A percentile compares a stretch with the other conserved stretches of the same genome.
Conservation (phyloP, 2,329 filamentous ascomycete genomes). For the Fusarium chuoi region DNA sequence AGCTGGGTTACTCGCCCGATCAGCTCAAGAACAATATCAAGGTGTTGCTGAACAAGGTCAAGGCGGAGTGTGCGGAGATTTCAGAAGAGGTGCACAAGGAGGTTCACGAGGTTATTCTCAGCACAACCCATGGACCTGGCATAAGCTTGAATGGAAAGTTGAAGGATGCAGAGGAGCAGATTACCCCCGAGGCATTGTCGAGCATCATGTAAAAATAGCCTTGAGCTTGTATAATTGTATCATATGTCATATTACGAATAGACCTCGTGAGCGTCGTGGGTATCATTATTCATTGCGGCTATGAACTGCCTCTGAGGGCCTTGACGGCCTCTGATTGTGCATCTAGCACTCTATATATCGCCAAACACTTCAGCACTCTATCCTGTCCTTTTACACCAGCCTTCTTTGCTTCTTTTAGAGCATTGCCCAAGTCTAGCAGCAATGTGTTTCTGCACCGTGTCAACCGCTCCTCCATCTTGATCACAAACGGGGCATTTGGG, state of each 20-base stretch:
- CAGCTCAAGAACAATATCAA: slow-evolving; percentile 87
- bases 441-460: slow-evolving; percentile 65
- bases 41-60: slow-evolving; percentile 78
- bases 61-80: slow-evolving; percentile 80
- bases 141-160: slow-evolving; percentile 88
- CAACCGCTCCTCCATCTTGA: slow-evolving; percentile 63
- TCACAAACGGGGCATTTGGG: slow-evolving; percentile 59
- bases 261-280: slow-evolving; percentile 37
- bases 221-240: slow-evolving; percentile 50
- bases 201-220: slow-evolving; percentile 60
- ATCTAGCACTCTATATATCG: slow-evolving; percentile 63
- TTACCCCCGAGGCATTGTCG: slow-evolving; percentile 64
- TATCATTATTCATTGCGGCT: slow-evolving; percentile 46
- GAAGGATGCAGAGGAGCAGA: slow-evolving; percentile 66
- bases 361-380: slow-evolving; percentile 62
- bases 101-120: slow-evolving; percentile 76
- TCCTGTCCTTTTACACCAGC: slow-evolving; percentile 56
- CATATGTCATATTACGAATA: slow-evolving; percentile 50
- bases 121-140: slow-evolving; percentile 86
- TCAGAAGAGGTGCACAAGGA: slow-evolving; percentile 62
- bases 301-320: slow-evolving; percentile 53
- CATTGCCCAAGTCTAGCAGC: slow-evolving; percentile 64
- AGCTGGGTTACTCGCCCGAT: slow-evolving; percentile 88
- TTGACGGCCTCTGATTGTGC: slow-evolving; percentile 65
- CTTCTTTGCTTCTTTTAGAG: slow-evolving; percentile 57